phyloP scores from a whole-genome alignment of 495 filamentous ascomycete genomes.

The Xylaria flabelliformis region DNA sequence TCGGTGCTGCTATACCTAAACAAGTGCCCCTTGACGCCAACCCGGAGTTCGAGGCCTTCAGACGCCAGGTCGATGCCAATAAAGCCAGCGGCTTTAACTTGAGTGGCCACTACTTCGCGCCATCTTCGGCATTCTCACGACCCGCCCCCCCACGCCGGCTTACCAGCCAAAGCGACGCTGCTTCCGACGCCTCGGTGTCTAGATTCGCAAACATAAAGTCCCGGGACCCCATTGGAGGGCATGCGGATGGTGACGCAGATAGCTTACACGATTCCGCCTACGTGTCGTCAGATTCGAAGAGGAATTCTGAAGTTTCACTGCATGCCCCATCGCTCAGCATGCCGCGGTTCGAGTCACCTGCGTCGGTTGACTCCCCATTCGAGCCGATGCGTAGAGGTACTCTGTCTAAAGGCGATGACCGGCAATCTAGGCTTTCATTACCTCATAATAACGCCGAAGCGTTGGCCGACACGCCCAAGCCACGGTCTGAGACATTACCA shows the following conservation, averaged over 20 bases:
- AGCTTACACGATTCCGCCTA: slow-evolving; percentile 54
- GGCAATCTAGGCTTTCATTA: slow-evolving; percentile 58
- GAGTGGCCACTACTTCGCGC: slow-evolving; percentile 53
- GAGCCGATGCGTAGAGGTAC: slow-evolving; percentile 38
- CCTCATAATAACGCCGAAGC: slow-evolving; percentile 43
- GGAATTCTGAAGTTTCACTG: slow-evolving; percentile 52
- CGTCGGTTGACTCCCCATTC: slow-evolving; percentile 46
- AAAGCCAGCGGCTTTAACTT: slow-evolving; percentile 58
- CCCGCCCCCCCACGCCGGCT: slow-evolving; percentile 48
- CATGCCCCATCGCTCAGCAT: slow-evolving; percentile 44
- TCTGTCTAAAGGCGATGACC: slow-evolving; percentile 54
- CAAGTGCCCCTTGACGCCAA: slow-evolving; percentile 74
- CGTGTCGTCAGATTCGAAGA: slow-evolving; percentile 54
- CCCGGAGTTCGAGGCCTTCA: slow-evolving; percentile 77
- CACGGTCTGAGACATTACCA: slow-evolving; percentile 65
- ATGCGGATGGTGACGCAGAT: slow-evolving; percentile 42
- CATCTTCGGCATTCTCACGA: slow-evolving; percentile 41
- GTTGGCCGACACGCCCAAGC: slow-evolving; percentile 33
- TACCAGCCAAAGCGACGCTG: slow-evolving; percentile 47
- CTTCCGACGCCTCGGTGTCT: slow-evolving; percentile 38
- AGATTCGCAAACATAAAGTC: slow-evolving; percentile 29
- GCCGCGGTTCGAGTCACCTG: slow-evolving; percentile 46
- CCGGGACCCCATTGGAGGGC: slow-evolving; percentile 27
- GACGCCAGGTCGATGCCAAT: slow-evolving; percentile 70
- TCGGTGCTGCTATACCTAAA: slow-evolving; percentile 70